Evolutionary conservation across 1,284 basidiomycete genomes (phyloP), one percentile per base, ranked within the genome.

Genomic region (Neonothopanus nambi): DNA sequence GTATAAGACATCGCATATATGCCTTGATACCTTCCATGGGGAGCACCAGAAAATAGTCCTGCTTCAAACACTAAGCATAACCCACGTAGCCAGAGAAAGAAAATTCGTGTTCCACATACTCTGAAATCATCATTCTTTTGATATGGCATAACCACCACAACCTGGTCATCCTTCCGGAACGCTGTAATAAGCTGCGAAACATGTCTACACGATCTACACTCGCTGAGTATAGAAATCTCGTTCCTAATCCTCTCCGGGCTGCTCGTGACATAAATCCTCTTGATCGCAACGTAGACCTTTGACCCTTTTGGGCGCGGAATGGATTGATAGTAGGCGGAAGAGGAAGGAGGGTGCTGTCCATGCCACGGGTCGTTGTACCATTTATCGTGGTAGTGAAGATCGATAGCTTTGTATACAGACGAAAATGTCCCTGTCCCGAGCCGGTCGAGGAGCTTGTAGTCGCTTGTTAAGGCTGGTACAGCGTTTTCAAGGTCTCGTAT

Each of bases 381-480:
- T 54, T 85, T 86, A 39, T 77, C 69, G 63, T 91, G 82, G 65
- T 89, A 85, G 54, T 82, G 74, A 35, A 89, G 65, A 70, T 99
- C 96, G 60, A 95, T 73, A 0, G 95, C 96, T 65, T 99, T 98
- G 80, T 98, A 99, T 9, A 99, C 96, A 8, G 95, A 95, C 0
- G 96, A 98, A 72, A 99, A 99, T 2, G 96, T 99, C 21, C 96
- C 94, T 58, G 96, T 98, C 13, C 96, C 96, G 0, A 99, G 81
- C 5, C 95, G 82, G 72, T 98, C 96, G 23, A 98, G 72, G 21
- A 98, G 78, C 55, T 79, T 80, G 77, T 97, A 99, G 60, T 90
- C 77, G n/a, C 76, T 69, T 3, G 71, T 67, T 39, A 95, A 76
- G 9, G 78, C 68, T 0, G 87, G 86, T 1, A 95, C 82, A 13